A percentile compares a stretch with the other conserved stretches of the same genome.
These are phyloP conservation scores for Penicillium angulare DNA, from an alignment of 495 filamentous ascomycete genomes.

Conservation along the genomic window DNA sequence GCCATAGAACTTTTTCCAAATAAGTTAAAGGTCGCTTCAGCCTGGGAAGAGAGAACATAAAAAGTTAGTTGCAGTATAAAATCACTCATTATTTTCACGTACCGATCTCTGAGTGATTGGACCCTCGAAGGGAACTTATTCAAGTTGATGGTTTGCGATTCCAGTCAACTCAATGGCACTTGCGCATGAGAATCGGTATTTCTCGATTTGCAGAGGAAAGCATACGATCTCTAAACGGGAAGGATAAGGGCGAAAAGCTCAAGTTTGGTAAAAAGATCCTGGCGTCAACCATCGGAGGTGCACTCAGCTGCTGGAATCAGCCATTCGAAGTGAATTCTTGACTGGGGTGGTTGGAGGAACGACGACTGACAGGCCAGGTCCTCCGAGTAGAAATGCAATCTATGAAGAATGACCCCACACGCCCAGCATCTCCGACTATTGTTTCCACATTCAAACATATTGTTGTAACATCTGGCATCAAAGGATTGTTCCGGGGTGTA, in stretches of 20 bases:
- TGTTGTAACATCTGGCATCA: slow-evolving; percentile 1
- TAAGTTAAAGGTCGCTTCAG: not conserved
- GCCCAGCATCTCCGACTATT: slow-evolving; percentile 10
- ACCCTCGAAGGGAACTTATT: not conserved
- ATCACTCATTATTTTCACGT: not conserved
- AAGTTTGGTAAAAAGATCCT: slow-evolving; percentile 15
- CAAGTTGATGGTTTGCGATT: slow-evolving; percentile 1
- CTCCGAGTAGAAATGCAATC: slow-evolving; percentile 19
- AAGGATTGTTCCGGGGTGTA: slow-evolving; percentile 14
- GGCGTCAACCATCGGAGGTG: slow-evolving; percentile 13
- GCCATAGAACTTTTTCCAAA: slow-evolving; percentile 36
- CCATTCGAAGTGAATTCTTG: slow-evolving; percentile 14
- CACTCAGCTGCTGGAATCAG: slow-evolving; percentile 18
- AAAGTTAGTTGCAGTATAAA: not conserved
- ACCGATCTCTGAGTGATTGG: not conserved
- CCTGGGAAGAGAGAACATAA: not conserved
- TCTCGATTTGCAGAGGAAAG: slow-evolving; percentile 17
- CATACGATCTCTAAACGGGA: slow-evolving; percentile 5
- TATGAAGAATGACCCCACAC: slow-evolving; percentile 14
- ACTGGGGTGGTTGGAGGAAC: not conserved
- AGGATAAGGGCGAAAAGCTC: slow-evolving; percentile 4
- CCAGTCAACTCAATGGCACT: not conserved
- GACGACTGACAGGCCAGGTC: not conserved
- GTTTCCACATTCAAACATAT: slow-evolving; percentile 11
- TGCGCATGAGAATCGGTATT: slow-evolving; percentile 9